These are phyloP conservation scores for Eutrema japonicum DNA, from an alignment of 345 rosid genomes.

Conservation along the genomic window DNA sequence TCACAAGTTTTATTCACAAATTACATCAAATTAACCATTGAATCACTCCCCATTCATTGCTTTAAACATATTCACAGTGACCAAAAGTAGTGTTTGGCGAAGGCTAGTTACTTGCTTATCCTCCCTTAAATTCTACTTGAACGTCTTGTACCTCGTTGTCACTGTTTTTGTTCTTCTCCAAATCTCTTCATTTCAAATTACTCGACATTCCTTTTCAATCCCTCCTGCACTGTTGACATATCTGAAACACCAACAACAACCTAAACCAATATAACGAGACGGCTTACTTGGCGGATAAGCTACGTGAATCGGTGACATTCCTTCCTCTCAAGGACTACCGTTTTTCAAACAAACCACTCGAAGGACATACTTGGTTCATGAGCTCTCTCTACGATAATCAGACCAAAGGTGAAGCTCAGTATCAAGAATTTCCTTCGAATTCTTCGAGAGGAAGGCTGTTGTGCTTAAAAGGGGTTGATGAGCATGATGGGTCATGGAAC, in stretches of 20 bases:
- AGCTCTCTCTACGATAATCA: slow-evolving; percentile 67
- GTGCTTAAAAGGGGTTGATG: slow-evolving; percentile 66
- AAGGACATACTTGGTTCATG: slow-evolving; percentile 84
- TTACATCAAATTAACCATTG: not conserved
- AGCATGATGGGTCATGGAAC: slow-evolving; percentile 76
- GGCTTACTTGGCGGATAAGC: slow-evolving; percentile 45
- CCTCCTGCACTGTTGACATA: slow-evolving; percentile 28
- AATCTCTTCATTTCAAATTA: slow-evolving; percentile 35
- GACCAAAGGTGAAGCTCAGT: slow-evolving; percentile 66
- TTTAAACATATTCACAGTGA: not conserved
- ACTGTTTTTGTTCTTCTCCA: slow-evolving; percentile 38
- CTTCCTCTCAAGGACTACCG: slow-evolving; percentile 72
- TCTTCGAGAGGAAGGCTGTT: slow-evolving; percentile 58
- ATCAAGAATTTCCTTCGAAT: slow-evolving; percentile 67
- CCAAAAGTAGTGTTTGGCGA: not conserved
- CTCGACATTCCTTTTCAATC: slow-evolving; percentile 26
- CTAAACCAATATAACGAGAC: not conserved
- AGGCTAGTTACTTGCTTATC: slow-evolving; percentile 24
- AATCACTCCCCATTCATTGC: not conserved
- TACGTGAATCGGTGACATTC: slow-evolving; percentile 58
- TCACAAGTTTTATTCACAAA: slow-evolving; percentile 1
- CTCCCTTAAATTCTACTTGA: not conserved
- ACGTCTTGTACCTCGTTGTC: not conserved
- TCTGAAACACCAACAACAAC: slow-evolving; percentile 21
- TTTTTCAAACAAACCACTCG: slow-evolving; percentile 49